A percentile compares a stretch with the other conserved stretches of the same genome.
Conservation (phyloP, 2,329 filamentous ascomycete genomes). For the Trichoderma sp. region DNA sequence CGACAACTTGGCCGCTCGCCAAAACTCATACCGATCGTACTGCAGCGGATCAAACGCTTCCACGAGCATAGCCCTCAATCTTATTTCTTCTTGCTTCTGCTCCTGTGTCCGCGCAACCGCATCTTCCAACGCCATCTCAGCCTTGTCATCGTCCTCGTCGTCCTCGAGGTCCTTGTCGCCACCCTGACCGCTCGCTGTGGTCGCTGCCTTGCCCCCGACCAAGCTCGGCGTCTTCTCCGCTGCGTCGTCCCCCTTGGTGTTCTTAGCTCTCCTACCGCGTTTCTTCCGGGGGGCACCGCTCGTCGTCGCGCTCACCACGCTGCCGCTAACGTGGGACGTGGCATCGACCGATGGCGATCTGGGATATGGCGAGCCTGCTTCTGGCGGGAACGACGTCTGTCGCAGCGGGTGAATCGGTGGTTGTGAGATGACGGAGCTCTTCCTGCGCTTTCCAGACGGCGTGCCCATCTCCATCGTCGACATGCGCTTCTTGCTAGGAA, state of each 20-base stretch:
- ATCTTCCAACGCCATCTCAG: constrained; percentile 55
- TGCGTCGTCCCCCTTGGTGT: constrained; percentile 43
- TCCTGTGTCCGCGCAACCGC: constrained; percentile 62
- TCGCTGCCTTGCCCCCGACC: constrained; percentile 40
- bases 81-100: constrained; percentile 61
- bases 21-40: constrained; percentile 66
- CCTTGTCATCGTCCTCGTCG: constrained; percentile 55
- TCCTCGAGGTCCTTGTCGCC: constrained; percentile 49
- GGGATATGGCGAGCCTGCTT: constrained; percentile 49
- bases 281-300: constrained; percentile 53
- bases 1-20: constrained; percentile 65
- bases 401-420: constrained; percentile 66
- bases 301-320: constrained; percentile 48
- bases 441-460: constrained; percentile 62
- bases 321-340: constrained; percentile 59
- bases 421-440: constrained; percentile 61
- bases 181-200: constrained; percentile 44
- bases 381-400: constrained; percentile 73
- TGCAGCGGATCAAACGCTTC: constrained; percentile 64
- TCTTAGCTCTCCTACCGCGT: constrained; percentile 59
- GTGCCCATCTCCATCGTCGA: constrained; percentile 53
- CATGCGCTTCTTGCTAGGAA: constrained; percentile 57
- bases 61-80: constrained; percentile 58
- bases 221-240: constrained; percentile 45
- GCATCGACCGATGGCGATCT: constrained; percentile 65